Evolutionary conservation across 1,139 yeast species (phyloP), one percentile per base, ranked within the genome.

Genomic region (Spencermartinsiella ligniputridi): DNA sequence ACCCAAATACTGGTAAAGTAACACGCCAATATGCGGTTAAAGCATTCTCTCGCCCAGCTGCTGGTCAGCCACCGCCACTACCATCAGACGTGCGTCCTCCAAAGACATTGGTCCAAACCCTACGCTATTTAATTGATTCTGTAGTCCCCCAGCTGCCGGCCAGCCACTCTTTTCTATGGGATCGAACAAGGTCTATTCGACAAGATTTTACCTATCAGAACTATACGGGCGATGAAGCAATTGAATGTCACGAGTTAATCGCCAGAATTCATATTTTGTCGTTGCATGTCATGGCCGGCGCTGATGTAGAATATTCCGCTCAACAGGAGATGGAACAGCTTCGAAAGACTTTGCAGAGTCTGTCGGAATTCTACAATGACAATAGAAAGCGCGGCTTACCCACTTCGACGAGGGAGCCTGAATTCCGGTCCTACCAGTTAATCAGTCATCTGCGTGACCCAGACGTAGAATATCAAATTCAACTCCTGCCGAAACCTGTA

Each of bases 61-160:
- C 98, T 1, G 98, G 98, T 9, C 97, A 94, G 55, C 96, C 97
- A 1, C 97, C 97, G 3, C 96, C 97, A 3, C 69, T 94, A 46
- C 99, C 98, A 0, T 88, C 97, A 0, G 98, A 94, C 62, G 99
- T 94, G 1, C 74, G 99, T 52, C 96, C 98, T 1, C 98, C 99
- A 0, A 76, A 74, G 48, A 71, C 90, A 1, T 67, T 94, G 42
- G 74, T 74, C 9, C 59, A 69, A 32, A 82, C 96, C 0, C 68
- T 92, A 48, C 72, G 83, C 49, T 86, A 85, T 59, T 72, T 92
- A 40, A 76, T 87, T 3, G 80, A 80, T 16, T 73, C 78, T 37
- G 67, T 84, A 1, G 64, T 90, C 5, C 77, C 77, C 0, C 71
- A 78, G 40, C 68, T 92, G 35, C 97, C 97, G 0, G 87, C 82